These are phyloP conservation scores for Amauroascus niger DNA, from an alignment of 2,329 filamentous ascomycete species.

Conservation along the genomic window DNA sequence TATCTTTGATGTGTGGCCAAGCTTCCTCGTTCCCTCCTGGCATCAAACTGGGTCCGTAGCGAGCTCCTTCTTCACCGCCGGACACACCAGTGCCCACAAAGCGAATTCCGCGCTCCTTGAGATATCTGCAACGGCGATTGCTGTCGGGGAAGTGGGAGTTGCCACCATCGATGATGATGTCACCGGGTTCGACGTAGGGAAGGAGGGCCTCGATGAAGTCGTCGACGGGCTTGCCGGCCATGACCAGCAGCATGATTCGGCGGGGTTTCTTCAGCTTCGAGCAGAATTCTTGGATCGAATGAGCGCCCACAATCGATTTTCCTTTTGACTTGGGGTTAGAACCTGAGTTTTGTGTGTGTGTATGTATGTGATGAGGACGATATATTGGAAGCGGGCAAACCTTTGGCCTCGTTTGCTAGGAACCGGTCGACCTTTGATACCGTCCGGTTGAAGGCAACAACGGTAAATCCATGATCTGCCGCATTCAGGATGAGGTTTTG, in stretches of 20 bases:
- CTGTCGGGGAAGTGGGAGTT: conserved; percentile 99
- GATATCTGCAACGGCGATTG: conserved; percentile 92
- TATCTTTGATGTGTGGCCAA: conserved; percentile 97
- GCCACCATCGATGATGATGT: conserved; percentile 98
- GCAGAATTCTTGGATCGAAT: conserved; percentile 89
- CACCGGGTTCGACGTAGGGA: conserved; percentile 68
- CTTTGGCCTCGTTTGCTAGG: conserved; percentile 82
- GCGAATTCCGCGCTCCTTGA: conserved; percentile 74
- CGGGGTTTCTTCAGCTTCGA: conserved; percentile 95
- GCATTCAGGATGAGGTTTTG: conserved; percentile 86
- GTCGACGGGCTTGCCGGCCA: conserved; percentile 95
- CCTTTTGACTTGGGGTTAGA: conserved; percentile 46
- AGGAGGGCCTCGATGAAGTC: conserved; percentile 97
- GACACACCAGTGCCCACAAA: conserved; percentile 98
- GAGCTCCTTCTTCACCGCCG: conserved; percentile 97
- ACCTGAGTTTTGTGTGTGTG: background rate
- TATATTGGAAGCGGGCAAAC: conserved; percentile 34
- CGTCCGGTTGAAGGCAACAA: conserved; percentile 97
- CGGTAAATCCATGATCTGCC: conserved; percentile 87
- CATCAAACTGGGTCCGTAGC: conserved; percentile 96
- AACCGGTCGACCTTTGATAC: conserved; percentile 96
- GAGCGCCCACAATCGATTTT: conserved; percentile 89
- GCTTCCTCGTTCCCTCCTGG: conserved; percentile 97
- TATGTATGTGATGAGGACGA: background rate
- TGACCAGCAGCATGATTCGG: conserved; percentile 96